These are phyloP conservation scores for Aspergillus alliaceus DNA, from an alignment of 2,329 filamentous ascomycete genomes.

Conservation along the genomic window DNA sequence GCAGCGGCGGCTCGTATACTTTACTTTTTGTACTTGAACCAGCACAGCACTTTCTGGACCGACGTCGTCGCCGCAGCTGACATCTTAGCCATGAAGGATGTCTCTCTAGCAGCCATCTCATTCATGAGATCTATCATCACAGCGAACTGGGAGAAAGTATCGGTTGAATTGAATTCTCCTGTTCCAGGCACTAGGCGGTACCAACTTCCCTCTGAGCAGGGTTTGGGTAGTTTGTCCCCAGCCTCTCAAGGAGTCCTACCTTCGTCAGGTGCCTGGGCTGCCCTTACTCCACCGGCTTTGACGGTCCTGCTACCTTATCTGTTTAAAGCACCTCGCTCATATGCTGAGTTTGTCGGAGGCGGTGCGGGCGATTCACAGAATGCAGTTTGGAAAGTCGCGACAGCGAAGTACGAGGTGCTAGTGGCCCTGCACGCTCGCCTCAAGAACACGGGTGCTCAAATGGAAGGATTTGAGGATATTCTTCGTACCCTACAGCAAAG, in stretches of 20 bases:
- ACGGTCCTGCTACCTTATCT: slow-evolving; percentile 57
- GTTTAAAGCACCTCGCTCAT: slow-evolving; percentile 57
- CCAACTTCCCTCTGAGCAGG: slow-evolving; percentile 42
- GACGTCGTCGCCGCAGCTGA: slow-evolving; percentile 56
- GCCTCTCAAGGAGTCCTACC: slow-evolving; percentile 38
- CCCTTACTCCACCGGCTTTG: slow-evolving; percentile 53
- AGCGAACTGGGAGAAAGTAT: slow-evolving; percentile 52
- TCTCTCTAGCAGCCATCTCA: slow-evolving; percentile 55
- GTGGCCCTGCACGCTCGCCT: slow-evolving; percentile 50
- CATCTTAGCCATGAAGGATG: slow-evolving; percentile 57
- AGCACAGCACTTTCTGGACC: slow-evolving; percentile 53
- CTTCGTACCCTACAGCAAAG: slow-evolving; percentile 40
- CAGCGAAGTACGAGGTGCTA: slow-evolving; percentile 58
- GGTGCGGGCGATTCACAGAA: slow-evolving; percentile 58
- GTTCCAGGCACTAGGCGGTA: slow-evolving; percentile 27
- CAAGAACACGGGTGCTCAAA: slow-evolving; percentile 32
- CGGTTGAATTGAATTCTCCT: slow-evolving; percentile 27
- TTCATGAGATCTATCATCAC: slow-evolving; percentile 55
- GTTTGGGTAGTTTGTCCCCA: slow-evolving; percentile 37
- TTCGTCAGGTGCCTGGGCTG: slow-evolving; percentile 49
- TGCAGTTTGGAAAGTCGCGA: slow-evolving; percentile 58
- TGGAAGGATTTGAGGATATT: slow-evolving; percentile 41
- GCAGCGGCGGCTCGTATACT: slow-evolving; percentile 55
- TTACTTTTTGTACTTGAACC: slow-evolving; percentile 55
- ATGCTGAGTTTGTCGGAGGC: slow-evolving; percentile 57